A percentile compares a stretch with the other conserved stretches of the same genome.
phyloP scores from a whole-genome alignment of 1,139 yeast species.

The Candida sp. region DNA sequence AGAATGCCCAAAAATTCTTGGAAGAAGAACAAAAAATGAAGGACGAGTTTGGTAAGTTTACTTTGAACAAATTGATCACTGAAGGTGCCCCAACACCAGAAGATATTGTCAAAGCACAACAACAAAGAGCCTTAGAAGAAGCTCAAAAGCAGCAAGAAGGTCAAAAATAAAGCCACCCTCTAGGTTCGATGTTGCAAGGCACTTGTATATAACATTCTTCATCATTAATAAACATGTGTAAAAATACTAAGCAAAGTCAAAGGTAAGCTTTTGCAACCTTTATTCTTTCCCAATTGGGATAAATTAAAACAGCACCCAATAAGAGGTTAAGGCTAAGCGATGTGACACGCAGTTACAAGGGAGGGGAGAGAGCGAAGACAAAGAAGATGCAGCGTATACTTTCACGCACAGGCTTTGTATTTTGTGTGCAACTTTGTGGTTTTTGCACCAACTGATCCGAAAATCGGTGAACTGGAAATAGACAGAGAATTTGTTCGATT shows the following conservation, averaged over 20 bases:
- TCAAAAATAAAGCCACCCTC: neutral
- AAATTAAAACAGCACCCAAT: too few species aligned
- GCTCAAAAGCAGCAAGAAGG: slow-evolving; percentile 15
- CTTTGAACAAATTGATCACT: slow-evolving; percentile 81
- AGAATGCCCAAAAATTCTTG: slow-evolving; percentile 86
- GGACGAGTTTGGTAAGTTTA: slow-evolving; percentile 79
- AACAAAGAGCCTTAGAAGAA: slow-evolving; percentile 31
- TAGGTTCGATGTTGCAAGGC: neutral
- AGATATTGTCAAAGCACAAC: slow-evolving; percentile 75
- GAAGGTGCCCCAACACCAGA: slow-evolving; percentile 90
- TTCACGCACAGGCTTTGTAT: too few species aligned
- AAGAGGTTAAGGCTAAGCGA: too few species aligned
- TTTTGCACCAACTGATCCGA: neutral
- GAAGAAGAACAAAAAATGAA: slow-evolving; percentile 81
- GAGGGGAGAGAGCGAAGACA: too few species aligned
- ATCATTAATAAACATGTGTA: neutral
- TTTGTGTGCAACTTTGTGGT: too few species aligned
- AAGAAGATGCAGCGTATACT: too few species aligned
- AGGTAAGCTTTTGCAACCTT: neutral
- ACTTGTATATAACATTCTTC: slow-evolving; percentile 5
- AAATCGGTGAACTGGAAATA: neutral
- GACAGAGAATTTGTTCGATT: too few species aligned
- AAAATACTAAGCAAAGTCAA: neutral
- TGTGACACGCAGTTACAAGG: too few species aligned
- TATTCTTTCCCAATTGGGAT: neutral